Base-by-base conservation (phyloP, 2,329 filamentous ascomycete genomes). In the Sarocladiaceae sp. region DNA sequence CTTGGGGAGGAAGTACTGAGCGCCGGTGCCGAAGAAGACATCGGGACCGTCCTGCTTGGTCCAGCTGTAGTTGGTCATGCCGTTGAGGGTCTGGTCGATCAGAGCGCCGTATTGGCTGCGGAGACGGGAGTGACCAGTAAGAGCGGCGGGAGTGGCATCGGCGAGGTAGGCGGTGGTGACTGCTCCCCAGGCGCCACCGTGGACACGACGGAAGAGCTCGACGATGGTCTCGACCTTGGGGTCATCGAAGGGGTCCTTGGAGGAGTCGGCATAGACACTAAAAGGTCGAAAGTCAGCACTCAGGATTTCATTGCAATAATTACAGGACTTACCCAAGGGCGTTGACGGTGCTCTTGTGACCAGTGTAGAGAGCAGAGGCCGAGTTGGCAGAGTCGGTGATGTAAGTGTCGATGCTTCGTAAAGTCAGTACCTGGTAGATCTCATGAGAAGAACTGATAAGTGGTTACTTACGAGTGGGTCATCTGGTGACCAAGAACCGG, bases 311-410 rank as follows among this genome's bases (percentile, higher is more conserved):
- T 15, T 17, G 11, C 3, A 23, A 28, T 15, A 26, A n/a, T 37
- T 7, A 20, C 26, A 5, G 22, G 2, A 28, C 31, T 17, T 60
- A 86, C 68, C 86, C 87, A 69, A 94, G 80, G 25, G 87, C 87
- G 62, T 94, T 92, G 58, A 93, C 88, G 0, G 83, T 87, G 62
- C 82, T 87, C 77, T 94, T 94, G 74, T 94, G 89, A 29, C 90
- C 90, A 22, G 81, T 84, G 72, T 93, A 94, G 17, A 94, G 75
- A 15, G 89, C 87, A 39, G 86, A 89, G 3, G 89, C 89, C 4
- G 86, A 90, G 71, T 94, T 94, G 69, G 90, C 90, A 55, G 86
- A 90, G 67, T 94, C 89, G 33, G 89, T 94, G 64, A 94, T 93
- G 76, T 88, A 93, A 48, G 77, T 84, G 71, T 93, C 88, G 63